A percentile compares a stretch with the other conserved stretches of the same genome.
Conservation (phyloP, 805 yeast species). For the Saccharomycopsis amapae region DNA sequence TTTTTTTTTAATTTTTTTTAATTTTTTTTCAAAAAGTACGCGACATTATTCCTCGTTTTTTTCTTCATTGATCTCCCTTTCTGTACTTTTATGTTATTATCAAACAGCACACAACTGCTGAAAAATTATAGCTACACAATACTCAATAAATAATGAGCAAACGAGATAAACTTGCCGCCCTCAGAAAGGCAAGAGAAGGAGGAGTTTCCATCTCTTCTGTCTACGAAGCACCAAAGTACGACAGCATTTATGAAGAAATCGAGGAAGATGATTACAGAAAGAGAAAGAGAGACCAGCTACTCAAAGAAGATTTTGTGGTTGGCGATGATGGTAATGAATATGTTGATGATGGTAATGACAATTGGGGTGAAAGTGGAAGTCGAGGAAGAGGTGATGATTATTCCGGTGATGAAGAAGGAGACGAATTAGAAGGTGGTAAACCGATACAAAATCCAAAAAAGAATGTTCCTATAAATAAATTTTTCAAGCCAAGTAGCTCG, state of each 20-base stretch:
- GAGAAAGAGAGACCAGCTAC: constrained; percentile 69
- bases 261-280: constrained; percentile 73
- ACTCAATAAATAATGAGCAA: constrained; percentile 28
- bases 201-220: constrained; percentile 41
- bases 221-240: constrained; percentile 42
- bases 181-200: constrained; percentile 58
- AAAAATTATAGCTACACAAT: background rate
- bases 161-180: constrained; percentile 47
- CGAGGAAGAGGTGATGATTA: constrained; percentile 57
- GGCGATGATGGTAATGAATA: constrained; percentile 94
- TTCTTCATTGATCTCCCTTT: no score
- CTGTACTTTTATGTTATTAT: background rate
- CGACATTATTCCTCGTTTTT: no score
- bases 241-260: constrained; percentile 76
- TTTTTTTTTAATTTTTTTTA: no score
- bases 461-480: constrained; percentile 44
- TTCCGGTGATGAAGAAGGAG: constrained; percentile 59
- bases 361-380: constrained; percentile 59
- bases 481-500: constrained; percentile 36
- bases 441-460: constrained; percentile 22
- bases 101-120: background rate
- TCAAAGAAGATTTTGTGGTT: constrained; percentile 88
- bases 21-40: no score
- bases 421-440: constrained; percentile 32
- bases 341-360: constrained; percentile 88